phyloP scores from a whole-genome alignment of 495 filamentous ascomycete species.

The Daldinia loculata region DNA sequence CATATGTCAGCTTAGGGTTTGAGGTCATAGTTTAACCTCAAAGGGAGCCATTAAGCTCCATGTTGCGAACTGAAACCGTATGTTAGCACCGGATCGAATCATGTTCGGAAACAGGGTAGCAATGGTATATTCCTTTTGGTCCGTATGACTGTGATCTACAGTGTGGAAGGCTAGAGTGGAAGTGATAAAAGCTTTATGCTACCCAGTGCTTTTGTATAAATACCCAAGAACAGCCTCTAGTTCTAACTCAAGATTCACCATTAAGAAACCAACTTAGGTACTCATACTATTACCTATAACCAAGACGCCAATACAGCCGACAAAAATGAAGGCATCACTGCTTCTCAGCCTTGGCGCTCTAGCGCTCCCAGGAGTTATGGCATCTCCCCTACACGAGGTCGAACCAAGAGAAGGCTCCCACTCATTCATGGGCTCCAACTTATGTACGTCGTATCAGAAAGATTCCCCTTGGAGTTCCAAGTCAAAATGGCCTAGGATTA shows the following conservation, averaged over 20 bases:
- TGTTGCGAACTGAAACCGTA: slow-evolving; percentile 2
- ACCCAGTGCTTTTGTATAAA: neutral
- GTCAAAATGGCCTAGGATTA: too few relatives aligned
- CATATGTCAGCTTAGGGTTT: neutral
- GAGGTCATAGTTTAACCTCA: neutral
- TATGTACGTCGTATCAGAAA: slow-evolving; percentile 11
- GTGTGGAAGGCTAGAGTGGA: neutral
- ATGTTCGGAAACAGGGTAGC: neutral
- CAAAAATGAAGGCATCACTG: slow-evolving; percentile 24
- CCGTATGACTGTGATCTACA: neutral
- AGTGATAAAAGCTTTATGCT: neutral
- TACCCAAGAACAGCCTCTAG: neutral
- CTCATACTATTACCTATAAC: neutral
- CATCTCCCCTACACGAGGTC: slow-evolving; percentile 11
- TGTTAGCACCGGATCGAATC: neutral
- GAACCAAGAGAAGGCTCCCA: slow-evolving; percentile 16
- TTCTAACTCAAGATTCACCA: neutral
- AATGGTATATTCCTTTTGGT: neutral
- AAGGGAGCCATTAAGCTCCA: slow-evolving; percentile 2
- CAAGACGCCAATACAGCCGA: neutral
- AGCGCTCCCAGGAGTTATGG: slow-evolving; percentile 11
- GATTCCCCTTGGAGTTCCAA: too few relatives aligned
- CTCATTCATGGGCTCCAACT: slow-evolving; percentile 43
- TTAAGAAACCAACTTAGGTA: neutral
- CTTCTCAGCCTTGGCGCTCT: slow-evolving; percentile 24